Evolutionary conservation across 2,329 filamentous ascomycete genomes (phyloP).

Genomic region (Aspergillus terreus): DNA sequence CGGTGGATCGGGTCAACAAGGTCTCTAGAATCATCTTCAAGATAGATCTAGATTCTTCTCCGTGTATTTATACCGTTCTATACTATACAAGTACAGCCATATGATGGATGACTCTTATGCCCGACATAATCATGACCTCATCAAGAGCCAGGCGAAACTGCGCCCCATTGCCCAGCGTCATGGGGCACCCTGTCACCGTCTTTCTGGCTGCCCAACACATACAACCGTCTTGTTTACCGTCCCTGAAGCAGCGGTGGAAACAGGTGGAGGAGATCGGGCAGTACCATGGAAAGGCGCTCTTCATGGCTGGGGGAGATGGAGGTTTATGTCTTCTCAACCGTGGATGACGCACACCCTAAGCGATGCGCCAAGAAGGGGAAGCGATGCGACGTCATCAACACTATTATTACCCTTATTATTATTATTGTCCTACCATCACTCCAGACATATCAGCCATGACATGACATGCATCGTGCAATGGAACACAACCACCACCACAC

Average conservation of each 20-base stretch:
- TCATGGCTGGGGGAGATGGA: background rate
- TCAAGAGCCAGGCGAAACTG: background rate
- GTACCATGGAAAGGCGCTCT: background rate
- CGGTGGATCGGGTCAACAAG: too few species aligned
- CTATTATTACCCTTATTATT: too few species aligned
- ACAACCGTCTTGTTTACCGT: background rate
- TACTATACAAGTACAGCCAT: background rate
- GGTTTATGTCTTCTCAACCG: background rate
- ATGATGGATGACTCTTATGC: background rate
- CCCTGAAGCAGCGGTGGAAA: background rate
- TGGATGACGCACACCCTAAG: background rate
- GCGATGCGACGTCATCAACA: too few species aligned
- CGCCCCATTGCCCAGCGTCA: background rate
- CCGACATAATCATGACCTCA: constrained; percentile 10
- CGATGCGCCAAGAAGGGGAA: too few species aligned
- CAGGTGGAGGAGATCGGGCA: background rate
- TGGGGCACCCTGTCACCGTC: background rate
- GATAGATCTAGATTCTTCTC: background rate
- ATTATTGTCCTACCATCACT: too few species aligned
- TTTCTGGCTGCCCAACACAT: background rate
- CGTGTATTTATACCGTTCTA: background rate
- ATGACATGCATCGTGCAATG: too few species aligned
- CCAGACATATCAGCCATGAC: too few species aligned
- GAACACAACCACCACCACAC: too few species aligned
- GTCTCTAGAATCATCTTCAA: too few species aligned